A percentile compares a stretch with the other conserved stretches of the same genome.
Evolutionary conservation across 164 flowering plant species (phyloP).

Genomic region (Stephania japonica): DNA sequence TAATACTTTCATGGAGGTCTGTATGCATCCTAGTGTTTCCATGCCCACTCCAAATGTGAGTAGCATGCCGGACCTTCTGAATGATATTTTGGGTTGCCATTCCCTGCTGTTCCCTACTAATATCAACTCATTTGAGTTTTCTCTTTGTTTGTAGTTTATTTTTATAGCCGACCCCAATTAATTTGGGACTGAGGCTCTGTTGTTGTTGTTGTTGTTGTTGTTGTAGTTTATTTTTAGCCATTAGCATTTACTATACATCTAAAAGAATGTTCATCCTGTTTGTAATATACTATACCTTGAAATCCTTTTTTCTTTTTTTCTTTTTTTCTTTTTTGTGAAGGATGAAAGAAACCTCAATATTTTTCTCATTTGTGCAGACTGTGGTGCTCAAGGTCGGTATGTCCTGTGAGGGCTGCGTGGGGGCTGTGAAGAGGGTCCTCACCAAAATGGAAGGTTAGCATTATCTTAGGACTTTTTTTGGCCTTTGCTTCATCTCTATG

Average conservation of each 20-base stretch:
- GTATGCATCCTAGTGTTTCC: neutral
- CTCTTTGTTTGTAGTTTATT: neutral
- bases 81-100: neutral
- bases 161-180: too few relatives aligned
- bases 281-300: neutral
- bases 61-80: neutral
- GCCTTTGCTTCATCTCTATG: too few relatives aligned
- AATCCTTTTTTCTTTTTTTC: neutral
- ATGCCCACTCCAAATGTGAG: neutral
- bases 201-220: too few relatives aligned
- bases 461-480: too few relatives aligned
- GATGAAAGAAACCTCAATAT: neutral
- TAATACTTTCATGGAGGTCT: neutral
- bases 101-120: neutral
- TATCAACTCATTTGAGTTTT: neutral
- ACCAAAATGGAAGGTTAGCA: conserved; percentile 77
- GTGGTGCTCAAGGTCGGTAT: conserved; percentile 90
- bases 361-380: conserved; percentile 46
- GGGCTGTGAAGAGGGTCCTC: conserved; percentile 89
- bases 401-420: conserved; percentile 87
- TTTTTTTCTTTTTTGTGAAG: neutral
- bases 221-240: neutral
- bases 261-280: neutral
- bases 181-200: too few relatives aligned
- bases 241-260: neutral